Evolutionary conservation across 371 early-diverging fungal genomes (phyloP), one percentile per base, ranked within the genome.

Genomic region (Conidiobolus coronatus): DNA sequence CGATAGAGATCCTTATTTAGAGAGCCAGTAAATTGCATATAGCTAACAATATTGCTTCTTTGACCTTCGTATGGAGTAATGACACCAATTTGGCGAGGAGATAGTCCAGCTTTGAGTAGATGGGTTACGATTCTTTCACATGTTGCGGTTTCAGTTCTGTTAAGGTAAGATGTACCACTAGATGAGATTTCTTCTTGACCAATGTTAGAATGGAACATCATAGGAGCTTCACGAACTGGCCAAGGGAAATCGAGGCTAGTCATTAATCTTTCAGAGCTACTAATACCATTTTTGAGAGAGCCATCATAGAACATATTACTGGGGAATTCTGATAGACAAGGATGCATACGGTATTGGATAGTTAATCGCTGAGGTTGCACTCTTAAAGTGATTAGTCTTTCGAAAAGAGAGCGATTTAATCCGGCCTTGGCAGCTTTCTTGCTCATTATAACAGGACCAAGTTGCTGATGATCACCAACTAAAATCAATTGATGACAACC

Each of bases 31-130:
- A 77, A 80, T 57, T 83, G 86, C 92, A 94, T 93, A 63, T 87
- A 87, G 51, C 75, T 74, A 15, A 86, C 93, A 50, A 93, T 67
- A 60, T 83, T 95, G 13, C 85, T 75, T 17, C 96, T 81, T 62
- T 99, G 99, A 35, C 98, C 98, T 62, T 97, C 98, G 58, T 99
- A 99, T 1, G 97, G 97, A 0, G 99, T 98, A 46, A 99, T 94
- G 49, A 98, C 75, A 52, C 99, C 99, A 52, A 99, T 95, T 59
- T 97, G 91, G 21, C 74, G 64, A 2, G 94, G 92, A 23, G 68
- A 51, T 15, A 98, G 66, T 19, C 86, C 89, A 37, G 82, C 69
- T 56, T 82, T 87, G 56, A 95, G 72, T 50, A 96, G 81, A 12
- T 82, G 69, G 6, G 91, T 90, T 4, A 97, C 94, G 23, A 95